These are phyloP conservation scores for Talaromyces stipitatus DNA, from an alignment of 495 filamentous ascomycete genomes.

Conservation along the genomic window DNA sequence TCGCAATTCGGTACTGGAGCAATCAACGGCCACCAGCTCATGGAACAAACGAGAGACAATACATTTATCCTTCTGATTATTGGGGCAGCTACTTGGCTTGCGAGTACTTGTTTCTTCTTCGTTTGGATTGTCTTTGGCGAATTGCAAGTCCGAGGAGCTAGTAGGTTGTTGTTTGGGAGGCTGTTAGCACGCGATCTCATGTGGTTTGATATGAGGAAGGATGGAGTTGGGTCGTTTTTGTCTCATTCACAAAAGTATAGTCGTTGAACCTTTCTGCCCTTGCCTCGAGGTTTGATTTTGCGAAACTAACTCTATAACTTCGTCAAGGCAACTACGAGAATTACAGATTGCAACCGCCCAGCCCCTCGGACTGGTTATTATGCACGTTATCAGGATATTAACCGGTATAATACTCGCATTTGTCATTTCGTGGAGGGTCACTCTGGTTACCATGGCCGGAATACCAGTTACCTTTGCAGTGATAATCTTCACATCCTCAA, in stretches of 20 bases:
- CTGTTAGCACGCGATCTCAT: constrained; percentile 64
- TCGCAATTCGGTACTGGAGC: constrained; percentile 54
- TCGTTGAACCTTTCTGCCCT: no score
- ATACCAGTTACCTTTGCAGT: constrained; percentile 60
- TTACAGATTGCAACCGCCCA: constrained; percentile 74
- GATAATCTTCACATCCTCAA: constrained; percentile 49
- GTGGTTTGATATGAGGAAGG: constrained; percentile 73
- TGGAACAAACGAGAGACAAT: constrained; percentile 47
- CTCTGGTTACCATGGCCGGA: constrained; percentile 69
- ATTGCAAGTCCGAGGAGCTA: constrained; percentile 60
- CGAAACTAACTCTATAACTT: neutral
- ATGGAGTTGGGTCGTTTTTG: constrained; percentile 66
- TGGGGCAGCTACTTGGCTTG: constrained; percentile 55
- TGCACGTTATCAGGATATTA: constrained; percentile 51
- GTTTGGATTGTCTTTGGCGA: constrained; percentile 74
- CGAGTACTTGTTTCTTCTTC: constrained; percentile 56
- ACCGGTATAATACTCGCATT: constrained; percentile 64
- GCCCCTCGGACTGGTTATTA: constrained; percentile 61
- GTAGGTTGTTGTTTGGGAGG: constrained; percentile 55
- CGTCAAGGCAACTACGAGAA: constrained; percentile 66
- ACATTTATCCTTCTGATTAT: constrained; percentile 51
- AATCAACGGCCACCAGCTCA: constrained; percentile 40
- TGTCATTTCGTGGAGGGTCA: constrained; percentile 75
- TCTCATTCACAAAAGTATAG: constrained; percentile 67
- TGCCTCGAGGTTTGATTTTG: neutral